phyloP scores from a whole-genome alignment of 2,329 filamentous ascomycete genomes.

The Ceratocystis colombiana region DNA sequence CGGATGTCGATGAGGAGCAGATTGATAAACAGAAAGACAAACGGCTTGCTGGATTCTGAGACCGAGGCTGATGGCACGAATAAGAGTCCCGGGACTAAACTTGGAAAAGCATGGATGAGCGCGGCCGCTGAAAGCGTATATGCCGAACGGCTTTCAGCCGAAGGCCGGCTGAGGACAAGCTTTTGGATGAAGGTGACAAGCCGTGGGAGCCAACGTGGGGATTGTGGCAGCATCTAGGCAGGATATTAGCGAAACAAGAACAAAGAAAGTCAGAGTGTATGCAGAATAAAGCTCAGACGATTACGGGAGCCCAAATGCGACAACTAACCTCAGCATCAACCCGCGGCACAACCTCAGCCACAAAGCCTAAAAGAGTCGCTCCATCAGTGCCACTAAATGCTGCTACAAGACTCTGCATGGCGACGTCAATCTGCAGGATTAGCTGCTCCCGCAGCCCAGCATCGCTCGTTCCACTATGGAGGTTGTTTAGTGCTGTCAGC shows the following conservation, averaged over 20 bases:
- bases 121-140: slow-evolving; percentile 50
- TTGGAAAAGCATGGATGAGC: slow-evolving; percentile 47
- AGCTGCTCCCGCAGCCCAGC: slow-evolving; percentile 27
- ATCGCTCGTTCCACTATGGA: neutral
- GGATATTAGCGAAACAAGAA: slow-evolving; percentile 20
- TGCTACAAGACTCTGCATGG: slow-evolving; percentile 41
- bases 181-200: slow-evolving; percentile 42
- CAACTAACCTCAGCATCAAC: slow-evolving; percentile 40
- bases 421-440: slow-evolving; percentile 37
- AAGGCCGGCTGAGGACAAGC: slow-evolving; percentile 47
- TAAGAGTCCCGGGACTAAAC: slow-evolving; percentile 38
- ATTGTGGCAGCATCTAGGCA: slow-evolving; percentile 39
- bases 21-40: slow-evolving; percentile 53
- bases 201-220: slow-evolving; percentile 45
- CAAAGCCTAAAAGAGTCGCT: slow-evolving; percentile 48
- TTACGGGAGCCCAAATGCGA: neutral
- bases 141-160: slow-evolving; percentile 44
- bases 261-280: neutral
- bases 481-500: slow-evolving; percentile 39
- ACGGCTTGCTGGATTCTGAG: slow-evolving; percentile 39
- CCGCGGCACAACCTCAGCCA: slow-evolving; percentile 44
- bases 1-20: slow-evolving; percentile 57
- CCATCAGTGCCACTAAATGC: slow-evolving; percentile 51
- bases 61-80: slow-evolving; percentile 38
- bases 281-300: neutral